A percentile compares a stretch with the other conserved stretches of the same genome.
Evolutionary conservation across 2,329 filamentous ascomycete species (phyloP).

Genomic region (Claviceps digitariae): DNA sequence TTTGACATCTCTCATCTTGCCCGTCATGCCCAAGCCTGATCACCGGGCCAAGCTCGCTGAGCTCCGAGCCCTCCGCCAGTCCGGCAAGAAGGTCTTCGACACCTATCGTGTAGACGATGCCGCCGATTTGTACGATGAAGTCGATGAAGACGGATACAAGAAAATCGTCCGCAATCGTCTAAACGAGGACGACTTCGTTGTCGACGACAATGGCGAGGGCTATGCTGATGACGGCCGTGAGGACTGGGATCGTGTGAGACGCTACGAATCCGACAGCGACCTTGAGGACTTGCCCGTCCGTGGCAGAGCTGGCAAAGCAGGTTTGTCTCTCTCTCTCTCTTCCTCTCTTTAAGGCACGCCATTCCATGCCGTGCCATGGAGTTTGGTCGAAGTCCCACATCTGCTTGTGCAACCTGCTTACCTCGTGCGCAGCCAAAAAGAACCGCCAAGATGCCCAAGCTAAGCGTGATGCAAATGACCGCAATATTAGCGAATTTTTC

Average conservation of each 20-base stretch:
- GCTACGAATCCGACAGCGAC: conserved; percentile 64
- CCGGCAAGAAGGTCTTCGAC: conserved; percentile 83
- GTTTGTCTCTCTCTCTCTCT: conserved; percentile 27
- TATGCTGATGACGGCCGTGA: conserved; percentile 95
- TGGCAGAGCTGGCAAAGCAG: conserved; percentile 36
- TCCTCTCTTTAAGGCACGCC: no score
- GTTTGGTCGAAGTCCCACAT: not conserved
- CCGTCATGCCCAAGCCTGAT: conserved; percentile 23
- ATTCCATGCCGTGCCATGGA: conserved; percentile 1
- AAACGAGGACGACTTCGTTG: conserved; percentile 93
- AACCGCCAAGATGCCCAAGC: conserved; percentile 79
- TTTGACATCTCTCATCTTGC: conserved; percentile 1
- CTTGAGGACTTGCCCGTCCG: conserved; percentile 22
- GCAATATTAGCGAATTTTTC: conserved; percentile 91
- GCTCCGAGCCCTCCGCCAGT: conserved; percentile 68
- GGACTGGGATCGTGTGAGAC: conserved; percentile 69
- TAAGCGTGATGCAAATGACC: conserved; percentile 74
- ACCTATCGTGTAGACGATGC: conserved; percentile 78
- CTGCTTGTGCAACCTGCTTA: not conserved
- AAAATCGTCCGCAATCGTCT: conserved; percentile 81
- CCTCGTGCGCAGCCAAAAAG: conserved; percentile 51
- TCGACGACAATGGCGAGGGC: conserved; percentile 94
- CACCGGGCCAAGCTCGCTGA: conserved; percentile 52
- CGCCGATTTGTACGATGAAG: conserved; percentile 80
- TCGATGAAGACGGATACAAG: conserved; percentile 95